These are phyloP conservation scores for Sporisorium reilianum DNA, from an alignment of 1,284 basidiomycete genomes.

Conservation along the genomic window DNA sequence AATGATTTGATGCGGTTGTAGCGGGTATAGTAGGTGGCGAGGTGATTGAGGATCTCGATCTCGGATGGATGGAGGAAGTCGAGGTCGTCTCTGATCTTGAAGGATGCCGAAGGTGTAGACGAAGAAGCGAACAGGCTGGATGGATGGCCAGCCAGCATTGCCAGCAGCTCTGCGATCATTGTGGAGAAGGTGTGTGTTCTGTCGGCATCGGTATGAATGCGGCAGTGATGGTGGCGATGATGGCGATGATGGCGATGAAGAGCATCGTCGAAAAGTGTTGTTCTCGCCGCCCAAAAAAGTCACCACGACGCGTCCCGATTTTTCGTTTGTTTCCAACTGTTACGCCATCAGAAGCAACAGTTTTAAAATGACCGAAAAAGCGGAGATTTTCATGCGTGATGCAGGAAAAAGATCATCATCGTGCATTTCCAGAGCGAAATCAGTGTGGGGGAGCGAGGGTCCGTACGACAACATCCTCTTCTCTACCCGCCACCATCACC, in stretches of 20 bases:
- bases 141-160: conserved; percentile 49
- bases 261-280: conserved; percentile 25
- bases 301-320: conserved; percentile 35
- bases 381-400: not conserved
- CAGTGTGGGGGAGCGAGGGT: conserved; percentile 2
- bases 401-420: conserved; percentile 5
- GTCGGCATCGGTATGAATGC: conserved; percentile 2
- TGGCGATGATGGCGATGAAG: not conserved
- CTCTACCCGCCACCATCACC: conserved; percentile 6
- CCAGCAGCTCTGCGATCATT: conserved; percentile 53
- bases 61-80: conserved; percentile 46
- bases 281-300: conserved; percentile 15
- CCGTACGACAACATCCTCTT: not conserved
- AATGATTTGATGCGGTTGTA: conserved; percentile 46
- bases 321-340: not conserved
- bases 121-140: conserved; percentile 54
- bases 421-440: not conserved
- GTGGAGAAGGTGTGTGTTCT: not conserved
- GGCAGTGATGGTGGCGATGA: conserved; percentile 9
- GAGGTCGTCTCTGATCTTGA: conserved; percentile 41
- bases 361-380: not conserved
- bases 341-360: not conserved
- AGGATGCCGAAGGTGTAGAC: conserved; percentile 9
- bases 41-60: conserved; percentile 40
- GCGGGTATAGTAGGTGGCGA: conserved; percentile 44